phyloP scores from a whole-genome alignment of 2,329 filamentous ascomycete species.

The Aspergillus sp. region DNA sequence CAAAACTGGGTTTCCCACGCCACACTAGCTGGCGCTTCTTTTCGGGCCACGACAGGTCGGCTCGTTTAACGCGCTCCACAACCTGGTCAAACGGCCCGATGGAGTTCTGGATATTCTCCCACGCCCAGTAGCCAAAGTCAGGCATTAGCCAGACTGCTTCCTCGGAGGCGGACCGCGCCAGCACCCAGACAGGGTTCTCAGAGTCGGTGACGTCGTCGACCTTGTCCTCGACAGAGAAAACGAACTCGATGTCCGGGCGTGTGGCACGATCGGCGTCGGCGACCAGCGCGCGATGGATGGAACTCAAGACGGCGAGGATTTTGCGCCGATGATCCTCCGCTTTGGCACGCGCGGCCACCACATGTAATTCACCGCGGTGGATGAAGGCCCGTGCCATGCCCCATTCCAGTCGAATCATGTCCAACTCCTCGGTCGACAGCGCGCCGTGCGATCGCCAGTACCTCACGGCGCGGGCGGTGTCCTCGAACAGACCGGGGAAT shows the following conservation, averaged over 20 bases:
- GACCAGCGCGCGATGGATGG: conserved; percentile 51
- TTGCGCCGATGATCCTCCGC: conserved; percentile 41
- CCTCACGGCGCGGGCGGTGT: conserved; percentile 28
- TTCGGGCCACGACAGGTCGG: conserved; percentile 30
- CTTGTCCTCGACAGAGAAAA: conserved; percentile 45
- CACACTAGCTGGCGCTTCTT: conserved; percentile 49
- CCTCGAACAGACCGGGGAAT: conserved; percentile 40
- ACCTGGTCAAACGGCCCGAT: conserved; percentile 40
- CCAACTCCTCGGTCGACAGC: conserved; percentile 27
- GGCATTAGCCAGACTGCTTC: conserved; percentile 52
- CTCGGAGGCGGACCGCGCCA: conserved; percentile 40
- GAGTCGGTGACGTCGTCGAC: conserved; percentile 42
- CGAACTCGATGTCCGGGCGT: conserved; percentile 49
- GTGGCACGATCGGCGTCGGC: conserved; percentile 32
- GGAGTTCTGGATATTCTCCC: conserved; percentile 39
- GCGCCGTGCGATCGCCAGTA: conserved; percentile 30
- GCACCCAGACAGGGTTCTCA: conserved; percentile 44
- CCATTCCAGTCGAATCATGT: conserved; percentile 25
- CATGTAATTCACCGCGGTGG: conserved; percentile 32
- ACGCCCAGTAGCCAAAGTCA: conserved; percentile 54
- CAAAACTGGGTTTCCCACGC: conserved; percentile 48
- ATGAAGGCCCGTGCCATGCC: conserved; percentile 39
- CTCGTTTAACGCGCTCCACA: conserved; percentile 29
- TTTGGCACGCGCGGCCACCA: conserved; percentile 28
- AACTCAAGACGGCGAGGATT: conserved; percentile 44